Percentiles rank a stretch among this genome's conserved stretches.
Evolutionary conservation across 2,329 filamentous ascomycete species (phyloP).

Genomic region (Coniochaeta hoffmannii): DNA sequence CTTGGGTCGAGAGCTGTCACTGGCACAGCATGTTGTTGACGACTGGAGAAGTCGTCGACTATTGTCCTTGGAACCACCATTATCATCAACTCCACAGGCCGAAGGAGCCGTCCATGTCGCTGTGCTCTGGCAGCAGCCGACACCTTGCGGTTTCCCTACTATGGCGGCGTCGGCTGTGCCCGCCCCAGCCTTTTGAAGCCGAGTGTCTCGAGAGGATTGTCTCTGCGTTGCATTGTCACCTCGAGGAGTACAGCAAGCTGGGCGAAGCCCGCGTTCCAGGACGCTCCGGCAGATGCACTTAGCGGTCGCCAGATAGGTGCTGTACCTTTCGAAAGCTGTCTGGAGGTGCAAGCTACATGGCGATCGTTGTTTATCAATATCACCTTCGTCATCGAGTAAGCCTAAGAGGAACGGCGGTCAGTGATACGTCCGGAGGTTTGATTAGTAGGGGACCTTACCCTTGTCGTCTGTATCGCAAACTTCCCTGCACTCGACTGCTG

Average conservation of each 20-base stretch:
- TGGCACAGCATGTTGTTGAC: background rate
- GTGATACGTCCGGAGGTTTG: slow-evolving; percentile 9
- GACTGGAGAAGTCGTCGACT: background rate
- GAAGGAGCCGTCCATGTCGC: background rate
- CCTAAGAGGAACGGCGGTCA: background rate
- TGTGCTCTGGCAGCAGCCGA: background rate
- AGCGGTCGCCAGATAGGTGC: slow-evolving; percentile 25
- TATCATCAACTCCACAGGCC: background rate
- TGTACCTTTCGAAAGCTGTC: slow-evolving; percentile 26
- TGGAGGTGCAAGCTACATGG: slow-evolving; percentile 24
- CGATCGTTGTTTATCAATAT: slow-evolving; percentile 2
- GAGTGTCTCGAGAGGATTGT: background rate
- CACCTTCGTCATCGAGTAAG: background rate
- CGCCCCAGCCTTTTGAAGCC: too few species aligned
- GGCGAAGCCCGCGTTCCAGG: slow-evolving; percentile 17
- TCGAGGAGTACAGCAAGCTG: background rate
- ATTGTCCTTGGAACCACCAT: too few species aligned
- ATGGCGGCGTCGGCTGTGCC: too few species aligned
- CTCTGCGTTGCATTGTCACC: background rate
- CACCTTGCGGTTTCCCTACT: too few species aligned
- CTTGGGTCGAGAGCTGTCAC: background rate
- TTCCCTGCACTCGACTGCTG: slow-evolving; percentile 22
- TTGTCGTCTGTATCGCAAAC: slow-evolving; percentile 17
- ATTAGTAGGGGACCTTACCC: slow-evolving; percentile 15
- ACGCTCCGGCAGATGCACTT: slow-evolving; percentile 29